Evolutionary conservation across 108 stramenopile species (phyloP).

Genomic region (Cyclostephanos invisitatus): DNA sequence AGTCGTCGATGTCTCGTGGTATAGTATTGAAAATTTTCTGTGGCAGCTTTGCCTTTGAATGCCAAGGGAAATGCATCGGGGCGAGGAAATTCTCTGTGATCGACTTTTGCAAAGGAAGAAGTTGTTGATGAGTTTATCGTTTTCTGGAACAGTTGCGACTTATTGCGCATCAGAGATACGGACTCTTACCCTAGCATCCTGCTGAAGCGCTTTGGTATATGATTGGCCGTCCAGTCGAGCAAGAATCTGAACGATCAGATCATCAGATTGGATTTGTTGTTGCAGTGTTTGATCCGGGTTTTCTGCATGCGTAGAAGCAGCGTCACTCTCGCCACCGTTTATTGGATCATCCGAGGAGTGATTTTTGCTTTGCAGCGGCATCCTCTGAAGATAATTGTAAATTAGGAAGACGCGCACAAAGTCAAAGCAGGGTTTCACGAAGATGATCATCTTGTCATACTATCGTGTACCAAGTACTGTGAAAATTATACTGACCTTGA

Average conservation of each 20-base stretch:
- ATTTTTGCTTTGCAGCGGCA: neutral
- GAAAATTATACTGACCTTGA: neutral
- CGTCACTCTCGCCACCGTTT: neutral
- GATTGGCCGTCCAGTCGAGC: slow-evolving; percentile 31
- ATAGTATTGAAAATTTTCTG: slow-evolving; percentile 62
- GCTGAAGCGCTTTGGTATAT: slow-evolving; percentile 31
- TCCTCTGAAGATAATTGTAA: neutral
- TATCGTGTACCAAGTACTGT: neutral
- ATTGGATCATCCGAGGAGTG: neutral
- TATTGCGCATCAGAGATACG: neutral
- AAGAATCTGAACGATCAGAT: slow-evolving; percentile 40
- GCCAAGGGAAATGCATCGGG: slow-evolving; percentile 47
- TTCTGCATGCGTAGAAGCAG: slow-evolving; percentile 2
- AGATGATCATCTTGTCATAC: neutral
- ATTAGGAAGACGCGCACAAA: neutral
- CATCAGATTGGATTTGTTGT: slow-evolving; percentile 10
- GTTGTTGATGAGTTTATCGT: neutral
- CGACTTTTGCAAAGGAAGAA: slow-evolving; percentile 3
- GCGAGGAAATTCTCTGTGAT: slow-evolving; percentile 39
- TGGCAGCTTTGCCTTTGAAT: slow-evolving; percentile 22
- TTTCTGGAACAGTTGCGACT: neutral
- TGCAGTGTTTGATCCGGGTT: neutral
- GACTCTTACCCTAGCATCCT: slow-evolving; percentile 35
- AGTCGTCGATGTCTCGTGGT: slow-evolving; percentile 80
- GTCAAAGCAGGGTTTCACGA: neutral